Conservation (phyloP, 345 rosid genomes). For the Pseudoturritis turrita region DNA sequence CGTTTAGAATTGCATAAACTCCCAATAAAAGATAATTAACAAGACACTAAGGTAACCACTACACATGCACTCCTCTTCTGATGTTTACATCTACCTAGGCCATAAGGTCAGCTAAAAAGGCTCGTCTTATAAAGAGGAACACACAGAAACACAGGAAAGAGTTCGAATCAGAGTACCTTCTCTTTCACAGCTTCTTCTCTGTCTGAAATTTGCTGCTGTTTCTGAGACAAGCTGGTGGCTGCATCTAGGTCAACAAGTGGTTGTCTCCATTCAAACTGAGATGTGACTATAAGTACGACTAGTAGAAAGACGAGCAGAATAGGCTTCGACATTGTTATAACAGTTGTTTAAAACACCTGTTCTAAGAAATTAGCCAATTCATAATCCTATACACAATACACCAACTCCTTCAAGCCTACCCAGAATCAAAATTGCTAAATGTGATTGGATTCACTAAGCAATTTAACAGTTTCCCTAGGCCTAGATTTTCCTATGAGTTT, state of each 20-base stretch:
- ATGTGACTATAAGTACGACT: constrained; percentile 67
- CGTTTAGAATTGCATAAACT: neutral
- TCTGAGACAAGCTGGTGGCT: constrained; percentile 51
- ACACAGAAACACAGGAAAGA: neutral
- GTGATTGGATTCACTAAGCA: too few relatives aligned
- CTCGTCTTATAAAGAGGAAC: neutral
- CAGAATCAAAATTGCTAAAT: too few relatives aligned
- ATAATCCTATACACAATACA: too few relatives aligned
- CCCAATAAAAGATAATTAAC: neutral
- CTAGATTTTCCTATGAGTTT: too few relatives aligned
- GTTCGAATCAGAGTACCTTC: constrained; percentile 47
- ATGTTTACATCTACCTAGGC: neutral
- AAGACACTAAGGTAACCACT: too few relatives aligned
- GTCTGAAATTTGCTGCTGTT: constrained; percentile 47
- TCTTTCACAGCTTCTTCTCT: constrained; percentile 78
- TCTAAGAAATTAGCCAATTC: neutral
- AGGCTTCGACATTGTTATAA: constrained; percentile 58
- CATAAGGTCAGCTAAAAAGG: neutral
- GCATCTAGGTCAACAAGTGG: too few relatives aligned
- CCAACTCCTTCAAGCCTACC: too few relatives aligned
- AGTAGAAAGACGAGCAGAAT: constrained; percentile 64
- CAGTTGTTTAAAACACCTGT: constrained; percentile 38
- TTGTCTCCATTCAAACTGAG: constrained; percentile 95
- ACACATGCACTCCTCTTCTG: neutral
- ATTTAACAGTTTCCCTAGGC: too few relatives aligned